A percentile compares a stretch with the other conserved stretches of the same genome.
These are phyloP conservation scores for Paspalum notatum DNA, from an alignment of 176 grass and related monocot genomes.

Conservation along the genomic window DNA sequence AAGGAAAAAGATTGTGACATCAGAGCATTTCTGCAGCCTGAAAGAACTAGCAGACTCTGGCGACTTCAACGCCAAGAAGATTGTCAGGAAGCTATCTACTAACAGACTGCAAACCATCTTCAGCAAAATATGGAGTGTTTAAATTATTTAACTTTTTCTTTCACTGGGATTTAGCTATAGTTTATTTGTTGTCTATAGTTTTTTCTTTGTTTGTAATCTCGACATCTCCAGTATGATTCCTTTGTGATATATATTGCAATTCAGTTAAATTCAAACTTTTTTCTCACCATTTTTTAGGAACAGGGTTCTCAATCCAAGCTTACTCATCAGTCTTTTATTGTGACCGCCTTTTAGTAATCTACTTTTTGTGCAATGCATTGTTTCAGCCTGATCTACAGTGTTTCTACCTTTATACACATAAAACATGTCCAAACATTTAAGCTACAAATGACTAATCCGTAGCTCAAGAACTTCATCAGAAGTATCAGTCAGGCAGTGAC, in stretches of 20 bases:
- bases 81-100: slow-evolving; percentile 74
- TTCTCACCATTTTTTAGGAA: neutral
- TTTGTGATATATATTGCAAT: slow-evolving; percentile 43
- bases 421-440: neutral
- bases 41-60: slow-evolving; percentile 70
- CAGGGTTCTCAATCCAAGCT: neutral
- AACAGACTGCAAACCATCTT: slow-evolving; percentile 72
- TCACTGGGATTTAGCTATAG: slow-evolving; percentile 36
- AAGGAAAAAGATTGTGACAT: slow-evolving; percentile 84
- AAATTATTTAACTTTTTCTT: slow-evolving; percentile 41
- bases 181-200: slow-evolving; percentile 35
- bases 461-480: neutral
- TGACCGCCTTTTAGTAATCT: neutral
- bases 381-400: neutral
- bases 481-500: neutral
- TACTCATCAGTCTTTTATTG: neutral
- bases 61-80: slow-evolving; percentile 66
- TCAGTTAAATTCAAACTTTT: slow-evolving; percentile 29
- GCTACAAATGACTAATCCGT: neutral
- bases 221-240: slow-evolving; percentile 15
- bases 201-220: slow-evolving; percentile 20
- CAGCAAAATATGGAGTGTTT: slow-evolving; percentile 81
- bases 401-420: slow-evolving; percentile 13
- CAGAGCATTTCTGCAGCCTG: slow-evolving; percentile 57
- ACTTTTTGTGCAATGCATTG: neutral